Evolutionary conservation across 768 basidiomycete species (phyloP).

Genomic region (Multifurca ochricompacta): DNA sequence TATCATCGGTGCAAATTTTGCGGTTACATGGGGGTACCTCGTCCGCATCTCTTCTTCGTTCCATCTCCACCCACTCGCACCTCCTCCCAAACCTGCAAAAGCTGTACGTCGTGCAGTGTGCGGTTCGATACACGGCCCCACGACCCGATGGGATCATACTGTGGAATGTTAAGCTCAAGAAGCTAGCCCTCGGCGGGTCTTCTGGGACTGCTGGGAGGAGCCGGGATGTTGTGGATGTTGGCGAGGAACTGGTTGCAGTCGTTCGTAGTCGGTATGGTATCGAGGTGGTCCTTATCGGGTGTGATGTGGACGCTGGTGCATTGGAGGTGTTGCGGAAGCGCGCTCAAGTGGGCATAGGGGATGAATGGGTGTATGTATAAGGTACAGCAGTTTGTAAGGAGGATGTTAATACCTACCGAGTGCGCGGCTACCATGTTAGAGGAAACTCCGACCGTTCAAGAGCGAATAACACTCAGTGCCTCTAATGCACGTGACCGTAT

Average conservation of each 20-base stretch:
- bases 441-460: no score
- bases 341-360: slow-evolving; percentile 4
- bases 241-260: slow-evolving; percentile 4
- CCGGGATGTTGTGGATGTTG: not conserved
- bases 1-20: not conserved
- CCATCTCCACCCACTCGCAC: not conserved
- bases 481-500: no score
- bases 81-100: slow-evolving; percentile 10
- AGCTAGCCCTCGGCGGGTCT: not conserved
- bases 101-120: not conserved
- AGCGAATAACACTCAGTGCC: no score
- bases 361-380: slow-evolving; percentile 14
- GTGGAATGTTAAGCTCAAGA: slow-evolving; percentile 8
- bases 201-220: not conserved
- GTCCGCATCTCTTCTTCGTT: not conserved
- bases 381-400: no score
- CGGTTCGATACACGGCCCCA: not conserved
- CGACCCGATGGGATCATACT: not conserved
- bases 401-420: no score
- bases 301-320: not conserved
- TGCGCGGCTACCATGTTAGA: no score
- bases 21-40: not conserved
- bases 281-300: slow-evolving; percentile 6
- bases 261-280: slow-evolving; percentile 2
- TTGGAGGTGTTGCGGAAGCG: slow-evolving; percentile 2